A percentile compares a stretch with the other conserved stretches of the same genome.
Conservation (phyloP, 2,329 filamentous ascomycete species). For the Pleomassaria siparia region DNA sequence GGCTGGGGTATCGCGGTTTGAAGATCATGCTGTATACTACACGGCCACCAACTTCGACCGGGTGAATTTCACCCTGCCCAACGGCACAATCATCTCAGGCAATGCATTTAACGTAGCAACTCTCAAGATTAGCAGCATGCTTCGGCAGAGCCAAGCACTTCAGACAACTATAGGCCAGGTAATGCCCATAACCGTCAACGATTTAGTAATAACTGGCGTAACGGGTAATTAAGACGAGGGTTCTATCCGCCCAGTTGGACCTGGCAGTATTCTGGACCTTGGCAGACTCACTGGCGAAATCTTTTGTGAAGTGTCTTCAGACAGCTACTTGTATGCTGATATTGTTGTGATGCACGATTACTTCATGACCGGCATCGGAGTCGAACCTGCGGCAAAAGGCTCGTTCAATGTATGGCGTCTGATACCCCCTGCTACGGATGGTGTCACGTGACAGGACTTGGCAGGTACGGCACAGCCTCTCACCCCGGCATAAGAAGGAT, state of each 20-base stretch:
- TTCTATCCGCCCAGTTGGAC: neutral
- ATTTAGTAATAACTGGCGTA: conserved; percentile 6
- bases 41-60: conserved; percentile 7
- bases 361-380: conserved; percentile 7
- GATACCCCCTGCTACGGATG: no score
- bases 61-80: conserved; percentile 4
- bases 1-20: conserved; percentile 8
- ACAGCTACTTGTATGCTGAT: conserved; percentile 7
- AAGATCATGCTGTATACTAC: conserved; percentile 6
- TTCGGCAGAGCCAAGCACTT: conserved; percentile 5
- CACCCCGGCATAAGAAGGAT: no score
- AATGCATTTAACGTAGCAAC: conserved; percentile 4
- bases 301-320: conserved; percentile 1
- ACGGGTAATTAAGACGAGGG: conserved; percentile 1
- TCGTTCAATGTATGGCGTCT: conserved; percentile 8
- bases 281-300: conserved; percentile 9
- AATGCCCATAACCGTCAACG: conserved; percentile 5
- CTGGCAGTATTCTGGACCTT: conserved; percentile 2
- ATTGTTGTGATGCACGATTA: conserved; percentile 8
- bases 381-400: conserved; percentile 1
- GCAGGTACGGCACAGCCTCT: no score
- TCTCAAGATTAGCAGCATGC: conserved; percentile 4
- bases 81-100: conserved; percentile 1
- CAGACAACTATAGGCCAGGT: conserved; percentile 3
- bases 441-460: no score